These are phyloP conservation scores for Mycena epipterygia DNA, from an alignment of 768 basidiomycete species.

Conservation along the genomic window DNA sequence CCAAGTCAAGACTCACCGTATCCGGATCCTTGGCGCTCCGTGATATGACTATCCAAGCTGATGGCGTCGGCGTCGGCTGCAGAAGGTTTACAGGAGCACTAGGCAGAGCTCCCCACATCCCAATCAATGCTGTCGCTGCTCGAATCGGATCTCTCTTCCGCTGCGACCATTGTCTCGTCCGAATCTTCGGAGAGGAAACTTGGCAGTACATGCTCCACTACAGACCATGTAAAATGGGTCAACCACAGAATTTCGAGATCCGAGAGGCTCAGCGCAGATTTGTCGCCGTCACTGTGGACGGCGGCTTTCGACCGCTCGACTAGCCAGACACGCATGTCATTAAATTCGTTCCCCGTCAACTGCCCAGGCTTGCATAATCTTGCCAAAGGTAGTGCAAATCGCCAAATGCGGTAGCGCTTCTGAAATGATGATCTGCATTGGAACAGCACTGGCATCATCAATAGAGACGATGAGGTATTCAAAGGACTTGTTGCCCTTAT, in stretches of 20 bases:
- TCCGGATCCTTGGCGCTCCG: slow-evolving; percentile 24
- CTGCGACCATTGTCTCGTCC: neutral
- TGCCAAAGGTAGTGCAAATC: neutral
- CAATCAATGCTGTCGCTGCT: neutral
- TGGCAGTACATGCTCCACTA: neutral
- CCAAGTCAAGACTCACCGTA: slow-evolving; percentile 13
- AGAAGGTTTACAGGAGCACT: neutral
- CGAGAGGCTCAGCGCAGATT: neutral
- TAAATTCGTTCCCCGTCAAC: neutral
- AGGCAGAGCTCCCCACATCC: neutral
- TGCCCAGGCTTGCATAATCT: neutral
- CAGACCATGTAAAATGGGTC: neutral
- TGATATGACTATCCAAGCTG: slow-evolving; percentile 20
- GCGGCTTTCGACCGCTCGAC: neutral
- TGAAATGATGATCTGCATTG: neutral
- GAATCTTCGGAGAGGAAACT: slow-evolving; percentile 17
- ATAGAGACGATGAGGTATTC: slow-evolving; percentile 12
- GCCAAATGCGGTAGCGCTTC: slow-evolving; percentile 8
- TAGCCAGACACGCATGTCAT: neutral
- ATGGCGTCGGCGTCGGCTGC: slow-evolving; percentile 9
- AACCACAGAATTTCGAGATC: neutral
- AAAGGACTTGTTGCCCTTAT: slow-evolving; percentile 6
- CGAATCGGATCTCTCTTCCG: neutral
- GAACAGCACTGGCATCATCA: neutral
- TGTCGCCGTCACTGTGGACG: neutral